Evolutionary conservation across 2,329 filamentous ascomycete genomes (phyloP).

Genomic region (Fusarium algeriense): DNA sequence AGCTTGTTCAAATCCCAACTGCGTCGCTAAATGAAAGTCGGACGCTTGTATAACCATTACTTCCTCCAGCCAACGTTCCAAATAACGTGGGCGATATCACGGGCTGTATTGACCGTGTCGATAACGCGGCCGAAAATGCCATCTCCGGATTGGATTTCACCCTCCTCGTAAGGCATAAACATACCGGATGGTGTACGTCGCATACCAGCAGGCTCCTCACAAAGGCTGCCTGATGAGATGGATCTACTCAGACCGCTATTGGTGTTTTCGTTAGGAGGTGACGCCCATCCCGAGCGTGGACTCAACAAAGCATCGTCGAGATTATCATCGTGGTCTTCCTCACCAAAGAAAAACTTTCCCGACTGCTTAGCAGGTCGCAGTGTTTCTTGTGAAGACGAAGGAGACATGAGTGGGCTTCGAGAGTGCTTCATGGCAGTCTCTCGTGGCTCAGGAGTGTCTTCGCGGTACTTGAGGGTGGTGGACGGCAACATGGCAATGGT

Average conservation of each 20-base stretch:
- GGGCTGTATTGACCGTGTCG: conserved; percentile 81
- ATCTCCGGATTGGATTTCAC: conserved; percentile 69
- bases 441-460: conserved; percentile 77
- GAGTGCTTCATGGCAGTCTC: conserved; percentile 74
- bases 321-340: conserved; percentile 70
- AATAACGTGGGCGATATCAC: conserved; percentile 77
- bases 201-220: conserved; percentile 71
- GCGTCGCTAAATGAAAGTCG: conserved; percentile 29
- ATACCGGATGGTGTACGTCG: conserved; percentile 86
- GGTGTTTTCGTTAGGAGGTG: conserved; percentile 42
- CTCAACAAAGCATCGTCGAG: conserved; percentile 53
- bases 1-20: conserved; percentile 36
- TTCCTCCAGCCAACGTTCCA: conserved; percentile 78
- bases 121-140: conserved; percentile 83
- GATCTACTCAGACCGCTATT: conserved; percentile 59
- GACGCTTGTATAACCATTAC: conserved; percentile 49
- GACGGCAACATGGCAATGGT: conserved; percentile 90
- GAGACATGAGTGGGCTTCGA: conserved; percentile 69
- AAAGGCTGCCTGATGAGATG: conserved; percentile 62
- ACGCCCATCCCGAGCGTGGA: conserved; percentile 51
- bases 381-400: conserved; percentile 86
- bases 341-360: conserved; percentile 71
- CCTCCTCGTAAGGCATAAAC: conserved; percentile 89
- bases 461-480: conserved; percentile 86
- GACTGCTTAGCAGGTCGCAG: conserved; percentile 77